Evolutionary conservation across 2,329 filamentous ascomycete genomes (phyloP).

Genomic region (Nemania abortiva): DNA sequence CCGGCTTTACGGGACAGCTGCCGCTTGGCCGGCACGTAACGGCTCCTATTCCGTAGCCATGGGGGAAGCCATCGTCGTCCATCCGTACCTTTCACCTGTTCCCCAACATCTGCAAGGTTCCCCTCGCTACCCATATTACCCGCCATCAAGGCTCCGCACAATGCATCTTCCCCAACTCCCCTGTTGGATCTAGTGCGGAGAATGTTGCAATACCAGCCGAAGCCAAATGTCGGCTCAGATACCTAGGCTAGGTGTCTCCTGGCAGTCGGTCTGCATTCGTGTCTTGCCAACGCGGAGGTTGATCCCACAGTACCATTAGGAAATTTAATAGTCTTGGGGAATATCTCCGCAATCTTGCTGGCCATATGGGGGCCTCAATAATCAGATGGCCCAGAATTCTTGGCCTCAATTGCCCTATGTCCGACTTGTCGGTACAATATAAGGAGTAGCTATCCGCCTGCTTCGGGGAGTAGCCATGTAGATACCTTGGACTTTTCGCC

Average conservation of each 20-base stretch:
- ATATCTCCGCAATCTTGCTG: slow-evolving; percentile 12
- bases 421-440: slow-evolving; percentile 26
- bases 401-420: background rate
- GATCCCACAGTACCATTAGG: slow-evolving; percentile 9
- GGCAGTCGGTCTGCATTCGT: background rate
- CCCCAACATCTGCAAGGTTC: background rate
- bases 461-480: slow-evolving; percentile 3
- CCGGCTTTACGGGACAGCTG: slow-evolving; percentile 31
- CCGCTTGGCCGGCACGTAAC: slow-evolving; percentile 14
- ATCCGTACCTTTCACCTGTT: background rate
- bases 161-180: slow-evolving; percentile 24
- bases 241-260: slow-evolving; percentile 9
- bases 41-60: background rate
- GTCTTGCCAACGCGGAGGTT: slow-evolving; percentile 12
- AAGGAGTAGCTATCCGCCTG: slow-evolving; percentile 13
- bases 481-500: background rate
- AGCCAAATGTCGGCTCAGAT: slow-evolving; percentile 15
- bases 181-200: slow-evolving; percentile 27
- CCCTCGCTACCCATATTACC: slow-evolving; percentile 20
- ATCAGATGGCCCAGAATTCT: background rate
- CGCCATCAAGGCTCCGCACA: slow-evolving; percentile 10
- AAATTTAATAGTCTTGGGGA: background rate
- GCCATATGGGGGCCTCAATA: background rate
- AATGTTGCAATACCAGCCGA: slow-evolving; percentile 20
- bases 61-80: slow-evolving; percentile 5